Evolutionary conservation across 257 asterid genomes (phyloP).

Genomic region (Solanum virginianum): DNA sequence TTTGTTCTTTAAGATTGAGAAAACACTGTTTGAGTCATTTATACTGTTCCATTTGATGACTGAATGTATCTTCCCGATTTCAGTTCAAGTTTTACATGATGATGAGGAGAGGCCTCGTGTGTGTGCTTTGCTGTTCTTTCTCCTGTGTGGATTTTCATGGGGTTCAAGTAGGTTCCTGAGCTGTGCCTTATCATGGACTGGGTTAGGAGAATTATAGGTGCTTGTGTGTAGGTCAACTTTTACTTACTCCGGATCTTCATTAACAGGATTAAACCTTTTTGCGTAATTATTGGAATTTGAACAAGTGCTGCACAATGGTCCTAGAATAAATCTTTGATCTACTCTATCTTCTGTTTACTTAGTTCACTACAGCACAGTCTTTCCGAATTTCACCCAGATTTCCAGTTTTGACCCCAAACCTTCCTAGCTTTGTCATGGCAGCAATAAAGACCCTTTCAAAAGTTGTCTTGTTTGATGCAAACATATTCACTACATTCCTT

Average conservation of each 20-base stretch:
- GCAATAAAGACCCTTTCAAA: constrained; percentile 34
- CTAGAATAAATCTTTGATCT: neutral
- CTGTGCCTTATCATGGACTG: neutral
- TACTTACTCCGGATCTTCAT: neutral
- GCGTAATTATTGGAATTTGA: neutral
- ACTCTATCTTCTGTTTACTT: neutral
- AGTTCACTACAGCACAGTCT: constrained; percentile 64
- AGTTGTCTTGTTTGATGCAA: constrained; percentile 39
- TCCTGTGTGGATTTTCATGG: neutral
- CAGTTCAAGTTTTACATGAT: neutral
- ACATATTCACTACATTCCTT: constrained; percentile 30
- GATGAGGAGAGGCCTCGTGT: neutral
- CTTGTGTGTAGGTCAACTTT: neutral
- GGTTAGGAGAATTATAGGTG: neutral
- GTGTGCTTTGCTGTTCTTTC: neutral
- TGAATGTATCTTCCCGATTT: neutral
- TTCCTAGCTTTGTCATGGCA: constrained; percentile 60
- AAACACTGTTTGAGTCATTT: neutral
- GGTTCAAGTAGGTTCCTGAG: neutral
- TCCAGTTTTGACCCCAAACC: constrained; percentile 63
- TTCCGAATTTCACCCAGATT: constrained; percentile 50
- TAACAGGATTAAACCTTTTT: neutral
- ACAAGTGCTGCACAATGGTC: neutral
- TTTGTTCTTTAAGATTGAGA: neutral
- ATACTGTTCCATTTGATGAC: neutral